Evolutionary conservation across 2,329 filamentous ascomycete species (phyloP), one percentile per base, ranked within the genome.

Genomic region (Monosporascus sp.): DNA sequence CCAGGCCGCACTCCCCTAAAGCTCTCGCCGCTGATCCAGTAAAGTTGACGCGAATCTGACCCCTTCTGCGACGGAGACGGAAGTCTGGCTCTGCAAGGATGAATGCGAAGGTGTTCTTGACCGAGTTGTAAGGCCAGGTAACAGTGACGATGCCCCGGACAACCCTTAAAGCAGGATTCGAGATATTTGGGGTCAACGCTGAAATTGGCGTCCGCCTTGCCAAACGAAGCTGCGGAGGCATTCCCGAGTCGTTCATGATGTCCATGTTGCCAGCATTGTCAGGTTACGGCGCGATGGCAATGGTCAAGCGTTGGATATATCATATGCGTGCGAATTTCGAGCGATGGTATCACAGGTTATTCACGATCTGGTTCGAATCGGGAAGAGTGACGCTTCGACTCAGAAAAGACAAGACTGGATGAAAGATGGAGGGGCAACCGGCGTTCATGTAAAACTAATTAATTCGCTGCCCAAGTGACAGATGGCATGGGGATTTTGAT

Each of bases 121-220:
- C 83, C 22, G 87, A 88, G 59, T 89, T 96, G 70, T 90, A 97
- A 0, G 93, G 93, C 92, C 93, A 97, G 54, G 90, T 85, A 37
- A 97, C 83, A 8, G 90, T 93, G 22, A 97, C 83, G 17, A 88
- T 77, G 39, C 89, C 91, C 54, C 82, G 79, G 35, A 96, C 71
- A 14, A 75, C 72, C 55, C 73, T 73, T 6, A 71, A 67, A 2
- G 64, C 53, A 24, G 69, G 67, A 14, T 77, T 67, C 15, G 70
- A 52, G 6, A 83, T 62, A 8, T 75, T 71, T 6, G 82, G 81
- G 36, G 61, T 67, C 36, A 87, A 74, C 55, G 81, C 72, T 7
- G 83, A 75, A 60, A 87, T 86, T 18, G 81, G 73, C 9, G 78
- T 80, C 24, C 70, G 66, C 17, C 67, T 62, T 51, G 67, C 66